These are phyloP conservation scores for Berberis thunbergii DNA, from an alignment of 164 flowering plant species.

Conservation along the genomic window DNA sequence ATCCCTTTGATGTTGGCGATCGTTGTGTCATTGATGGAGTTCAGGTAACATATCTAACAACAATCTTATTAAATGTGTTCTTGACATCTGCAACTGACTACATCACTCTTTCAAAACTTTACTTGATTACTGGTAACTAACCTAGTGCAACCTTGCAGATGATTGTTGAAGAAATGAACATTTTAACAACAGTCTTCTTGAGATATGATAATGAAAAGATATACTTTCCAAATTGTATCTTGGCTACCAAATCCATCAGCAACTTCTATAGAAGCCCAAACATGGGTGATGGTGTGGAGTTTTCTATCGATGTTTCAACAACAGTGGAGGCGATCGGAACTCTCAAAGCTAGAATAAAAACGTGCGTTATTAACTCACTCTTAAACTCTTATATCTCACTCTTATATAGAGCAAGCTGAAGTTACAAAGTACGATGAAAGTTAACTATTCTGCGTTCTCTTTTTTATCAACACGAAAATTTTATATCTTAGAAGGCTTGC, in stretches of 20 bases:
- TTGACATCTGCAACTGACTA: no score
- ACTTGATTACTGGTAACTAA: no score
- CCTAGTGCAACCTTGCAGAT: constrained; percentile 33
- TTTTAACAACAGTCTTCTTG: constrained; percentile 69
- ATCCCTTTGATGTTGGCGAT: constrained; percentile 94
- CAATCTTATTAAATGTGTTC: constrained; percentile 2
- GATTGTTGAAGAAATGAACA: constrained; percentile 92
- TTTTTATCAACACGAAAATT: no score
- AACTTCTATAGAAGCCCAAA: constrained; percentile 81
- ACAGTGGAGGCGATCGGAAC: constrained; percentile 49
- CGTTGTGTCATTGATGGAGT: constrained; percentile 91
- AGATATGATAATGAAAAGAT: constrained; percentile 81
- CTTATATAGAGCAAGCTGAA: no score
- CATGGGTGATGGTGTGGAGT: constrained; percentile 71
- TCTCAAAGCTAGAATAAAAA: constrained; percentile 48
- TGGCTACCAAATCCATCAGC: constrained; percentile 74
- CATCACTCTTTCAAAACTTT: no score
- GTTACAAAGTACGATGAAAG: no score
- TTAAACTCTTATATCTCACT: no score
- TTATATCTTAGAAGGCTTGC: no score
- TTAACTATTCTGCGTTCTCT: no score
- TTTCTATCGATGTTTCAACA: constrained; percentile 61
- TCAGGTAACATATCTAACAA: constrained; percentile 39
- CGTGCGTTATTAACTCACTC: constrained; percentile 28
- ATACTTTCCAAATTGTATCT: constrained; percentile 63